These are phyloP conservation scores for Corylus heterophylla DNA, from an alignment of 306 rosid species.

Conservation along the genomic window DNA sequence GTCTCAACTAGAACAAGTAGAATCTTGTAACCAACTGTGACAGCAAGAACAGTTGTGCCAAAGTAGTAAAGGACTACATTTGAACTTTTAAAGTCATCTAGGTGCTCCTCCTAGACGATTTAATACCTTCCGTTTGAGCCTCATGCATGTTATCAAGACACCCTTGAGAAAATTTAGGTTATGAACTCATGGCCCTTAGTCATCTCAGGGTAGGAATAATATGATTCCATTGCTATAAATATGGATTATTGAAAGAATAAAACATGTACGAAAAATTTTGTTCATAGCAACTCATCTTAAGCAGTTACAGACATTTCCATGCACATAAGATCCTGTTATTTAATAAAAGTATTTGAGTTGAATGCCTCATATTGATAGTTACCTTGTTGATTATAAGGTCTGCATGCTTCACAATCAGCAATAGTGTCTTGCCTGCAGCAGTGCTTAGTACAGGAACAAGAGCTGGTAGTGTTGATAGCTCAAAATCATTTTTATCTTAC, in stretches of 20 bases:
- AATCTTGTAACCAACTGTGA: too few species aligned
- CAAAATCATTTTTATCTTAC: conserved; percentile 92
- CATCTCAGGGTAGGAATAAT: too few species aligned
- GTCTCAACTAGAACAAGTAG: too few species aligned
- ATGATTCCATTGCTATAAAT: too few species aligned
- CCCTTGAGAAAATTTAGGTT: background rate
- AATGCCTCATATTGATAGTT: conserved; percentile 23
- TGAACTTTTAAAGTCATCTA: background rate
- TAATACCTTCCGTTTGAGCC: background rate
- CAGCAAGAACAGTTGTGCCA: background rate
- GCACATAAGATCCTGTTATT: background rate
- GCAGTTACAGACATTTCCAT: background rate
- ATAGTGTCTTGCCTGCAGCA: conserved; percentile 80
- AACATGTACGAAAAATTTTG: background rate
- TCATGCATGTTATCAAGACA: background rate
- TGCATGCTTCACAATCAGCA: conserved; percentile 88
- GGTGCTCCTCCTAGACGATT: background rate
- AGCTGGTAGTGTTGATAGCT: conserved; percentile 89
- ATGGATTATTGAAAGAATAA: too few species aligned
- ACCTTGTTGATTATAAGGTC: conserved; percentile 92
- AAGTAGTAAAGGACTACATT: background rate
- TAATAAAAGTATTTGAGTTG: background rate
- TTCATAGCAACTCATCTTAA: background rate
- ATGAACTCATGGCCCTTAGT: background rate
- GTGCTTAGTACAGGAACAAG: conserved; percentile 89